Evolutionary conservation across 139 green algal species (phyloP), one percentile per base, ranked within the genome.

Genomic region (Haematococcus lacustris): DNA sequence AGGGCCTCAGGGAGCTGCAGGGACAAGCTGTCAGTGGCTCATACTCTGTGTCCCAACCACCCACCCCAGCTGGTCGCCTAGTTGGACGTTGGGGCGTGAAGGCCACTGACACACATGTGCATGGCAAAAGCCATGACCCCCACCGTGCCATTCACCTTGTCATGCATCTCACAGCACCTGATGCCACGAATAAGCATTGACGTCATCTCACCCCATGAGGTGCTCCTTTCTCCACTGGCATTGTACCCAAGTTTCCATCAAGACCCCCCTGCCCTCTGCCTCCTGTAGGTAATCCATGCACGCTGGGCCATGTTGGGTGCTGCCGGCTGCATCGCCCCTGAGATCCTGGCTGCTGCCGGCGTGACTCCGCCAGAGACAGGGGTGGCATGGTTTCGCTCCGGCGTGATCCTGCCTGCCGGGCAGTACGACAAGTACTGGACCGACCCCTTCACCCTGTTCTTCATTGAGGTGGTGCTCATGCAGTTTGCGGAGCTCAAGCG

Each of bases 291-390:
- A 34, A 90, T 94, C 86, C 80, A 96, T 89, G 76, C 38, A 84
- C 77, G 91, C 79, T 98, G 86, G 82, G 95, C 95, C 62, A 99
- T 99, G 95, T 87, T 99, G 28, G 94, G 94, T 60, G 90, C 90
- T n/a, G 95, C 91, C 26, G 94, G 95, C 72, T 93, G 85, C 81
- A 87, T 98, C 50, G 91, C 87, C n/a, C 95, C 95, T 26, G 95
- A 98, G 87, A 81, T 96, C 33, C 90, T 99, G 57, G 90, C 84
- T 73, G 77, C 65, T 9, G 71, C 73, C 0, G 93, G 93, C 74
- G 21, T 96, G 25, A 96, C 96, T 71, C 94, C 94, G 9, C 78
- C 88, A 50, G 81, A 76, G 38, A 95, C 91, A 9, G 78, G 66
- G 65, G 65, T 97, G 5, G 65, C 83, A 51, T 98, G 92, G 93